Evolutionary conservation across 164 flowering plant genomes (phyloP), one percentile per base, ranked within the genome.

Genomic region (Umbellularia californica): DNA sequence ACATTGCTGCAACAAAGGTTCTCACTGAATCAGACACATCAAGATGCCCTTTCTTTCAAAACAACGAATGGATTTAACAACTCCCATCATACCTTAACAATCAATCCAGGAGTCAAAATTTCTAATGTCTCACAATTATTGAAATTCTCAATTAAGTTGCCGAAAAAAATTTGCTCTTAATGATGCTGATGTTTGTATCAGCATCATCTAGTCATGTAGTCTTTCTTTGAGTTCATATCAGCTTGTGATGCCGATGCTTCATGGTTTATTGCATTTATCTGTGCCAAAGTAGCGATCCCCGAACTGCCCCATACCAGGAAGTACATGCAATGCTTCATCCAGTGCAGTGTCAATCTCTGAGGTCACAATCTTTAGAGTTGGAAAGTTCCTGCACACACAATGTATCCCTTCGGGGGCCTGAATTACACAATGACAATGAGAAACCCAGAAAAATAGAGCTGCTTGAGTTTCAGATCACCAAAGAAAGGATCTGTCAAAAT

Each of bases 251-350:
- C 51, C 55, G 20, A 69, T 50, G 14, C 20, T n/a, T 55, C 20
- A 25, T 58, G 58, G 2, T 7, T 33, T 9, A 55, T 3, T 13
- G 6, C 55, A 3, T 2, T 65, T 64, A 76, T 79, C 79, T 25
- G 95, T 89, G 72, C 95, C 90, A 81, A 90, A 90, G 73, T 92
- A 92, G 0, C 95, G 90, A 78, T 92, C 95, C 19, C 88, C 92
- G 55, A 92, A 92, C 79, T 90, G 89, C 11, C 97, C 97, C 92
- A 92, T 89, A 35, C 97, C 97, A n/a, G 97, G 95, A 62, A 92
- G 80, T 27, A 89, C 94, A 9, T 76, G 79, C 7, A 80, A 74
- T 5, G 86, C 82, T 70, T 86, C 79, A 78, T 88, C 80, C 30
- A 91, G 73, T 15, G 84, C 74, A 3, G 63, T 65, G 62, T 92